These are phyloP conservation scores for Stagonosporopsis vannaccii DNA, from an alignment of 2,329 filamentous ascomycete species.

Conservation along the genomic window DNA sequence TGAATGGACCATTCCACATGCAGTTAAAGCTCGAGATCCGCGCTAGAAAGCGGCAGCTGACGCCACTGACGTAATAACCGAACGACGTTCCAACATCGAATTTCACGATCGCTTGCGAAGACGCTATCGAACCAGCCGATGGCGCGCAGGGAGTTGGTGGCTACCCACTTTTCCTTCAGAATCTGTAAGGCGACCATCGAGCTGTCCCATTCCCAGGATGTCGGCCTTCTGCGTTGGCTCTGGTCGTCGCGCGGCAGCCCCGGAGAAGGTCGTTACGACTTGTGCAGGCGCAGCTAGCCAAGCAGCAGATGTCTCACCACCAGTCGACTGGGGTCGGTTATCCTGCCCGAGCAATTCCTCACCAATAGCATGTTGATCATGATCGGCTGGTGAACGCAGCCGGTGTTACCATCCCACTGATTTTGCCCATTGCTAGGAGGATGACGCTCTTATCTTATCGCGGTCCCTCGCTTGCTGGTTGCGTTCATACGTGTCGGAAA, in stretches of 20 bases:
- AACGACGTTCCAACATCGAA: slow-evolving; percentile 17
- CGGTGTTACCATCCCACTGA: slow-evolving; percentile 1
- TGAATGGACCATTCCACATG: not conserved
- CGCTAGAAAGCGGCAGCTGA: slow-evolving; percentile 1
- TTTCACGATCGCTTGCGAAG: slow-evolving; percentile 6
- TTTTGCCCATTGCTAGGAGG: not conserved
- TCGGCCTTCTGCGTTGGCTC: not conserved
- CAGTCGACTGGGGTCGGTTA: slow-evolving; percentile 1
- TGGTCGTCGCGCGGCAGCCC: not conserved
- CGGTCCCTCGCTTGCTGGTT: not conserved
- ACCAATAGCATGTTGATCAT: not conserved
- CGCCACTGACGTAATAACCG: slow-evolving; percentile 21
- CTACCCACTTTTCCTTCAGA: not conserved
- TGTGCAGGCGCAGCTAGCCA: not conserved
- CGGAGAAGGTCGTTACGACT: slow-evolving; percentile 7
- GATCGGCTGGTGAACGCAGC: slow-evolving; percentile 7
- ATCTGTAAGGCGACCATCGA: not conserved
- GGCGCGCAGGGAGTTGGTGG: not conserved
- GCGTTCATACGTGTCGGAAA: not conserved
- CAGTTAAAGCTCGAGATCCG: slow-evolving; percentile 5
- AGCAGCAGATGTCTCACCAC: not conserved
- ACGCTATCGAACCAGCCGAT: not conserved
- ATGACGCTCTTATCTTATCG: slow-evolving; percentile 2
- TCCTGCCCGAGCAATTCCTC: not conserved
- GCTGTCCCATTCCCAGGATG: not conserved